Conservation (phyloP, 129 eudicot species). For the Centella asiatica region DNA sequence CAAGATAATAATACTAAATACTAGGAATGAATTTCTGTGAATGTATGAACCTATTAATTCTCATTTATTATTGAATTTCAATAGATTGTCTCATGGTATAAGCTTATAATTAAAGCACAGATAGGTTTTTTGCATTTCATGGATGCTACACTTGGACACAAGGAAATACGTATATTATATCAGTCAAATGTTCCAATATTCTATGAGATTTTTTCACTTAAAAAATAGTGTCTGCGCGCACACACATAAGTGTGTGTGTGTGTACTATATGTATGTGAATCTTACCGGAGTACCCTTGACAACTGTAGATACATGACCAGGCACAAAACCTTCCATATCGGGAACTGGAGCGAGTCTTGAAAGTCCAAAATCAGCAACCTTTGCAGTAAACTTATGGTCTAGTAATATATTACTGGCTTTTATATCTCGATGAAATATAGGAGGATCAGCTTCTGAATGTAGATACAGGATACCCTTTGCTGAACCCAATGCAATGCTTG, state of each 20-base stretch:
- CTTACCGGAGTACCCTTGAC: constrained; percentile 92
- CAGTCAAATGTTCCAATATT: background rate
- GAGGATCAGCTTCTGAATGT: constrained; percentile 89
- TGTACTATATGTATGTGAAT: no score
- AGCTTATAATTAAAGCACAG: background rate
- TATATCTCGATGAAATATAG: constrained; percentile 92
- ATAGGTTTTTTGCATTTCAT: no score
- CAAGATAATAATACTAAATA: no score
- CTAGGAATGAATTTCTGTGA: background rate
- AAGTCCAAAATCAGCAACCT: constrained; percentile 94
- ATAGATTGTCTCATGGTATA: background rate
- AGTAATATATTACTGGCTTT: constrained; percentile 78
- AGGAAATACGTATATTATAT: no score
- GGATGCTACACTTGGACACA: no score
- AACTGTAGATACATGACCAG: constrained; percentile 77
- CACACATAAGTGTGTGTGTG: no score
- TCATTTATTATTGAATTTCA: no score
- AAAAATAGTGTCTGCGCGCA: no score
- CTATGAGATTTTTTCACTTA: background rate
- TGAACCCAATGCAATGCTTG: constrained; percentile 55
- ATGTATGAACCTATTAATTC: background rate
- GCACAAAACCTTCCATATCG: constrained; percentile 56
- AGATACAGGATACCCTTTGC: constrained; percentile 85
- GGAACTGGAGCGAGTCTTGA: constrained; percentile 85
- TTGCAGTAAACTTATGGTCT: constrained; percentile 53